Conservation (phyloP, 129 eudicot species). For the Kitagawia praeruptora region DNA sequence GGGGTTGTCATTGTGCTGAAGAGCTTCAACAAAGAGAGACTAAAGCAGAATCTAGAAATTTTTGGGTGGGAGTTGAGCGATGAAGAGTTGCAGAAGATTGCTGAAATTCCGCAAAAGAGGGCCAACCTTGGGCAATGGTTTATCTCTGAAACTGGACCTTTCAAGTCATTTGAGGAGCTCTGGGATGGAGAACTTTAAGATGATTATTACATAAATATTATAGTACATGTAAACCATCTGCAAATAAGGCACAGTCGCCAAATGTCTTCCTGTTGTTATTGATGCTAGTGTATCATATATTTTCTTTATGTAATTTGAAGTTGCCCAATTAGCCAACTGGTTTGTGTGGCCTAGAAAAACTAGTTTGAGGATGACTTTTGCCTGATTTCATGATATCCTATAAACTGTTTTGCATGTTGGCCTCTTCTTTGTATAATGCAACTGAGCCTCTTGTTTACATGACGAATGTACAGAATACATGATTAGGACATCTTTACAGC, state of each 20-base stretch:
- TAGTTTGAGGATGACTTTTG: background rate
- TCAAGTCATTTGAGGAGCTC: background rate
- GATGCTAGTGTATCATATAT: background rate
- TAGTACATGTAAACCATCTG: too few relatives aligned
- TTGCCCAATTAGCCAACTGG: background rate
- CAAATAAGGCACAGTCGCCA: background rate
- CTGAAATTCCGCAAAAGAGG: slow-evolving; percentile 10
- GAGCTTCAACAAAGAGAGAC: slow-evolving; percentile 27
- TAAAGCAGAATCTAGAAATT: slow-evolving; percentile 17
- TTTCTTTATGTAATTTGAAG: background rate
- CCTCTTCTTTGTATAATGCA: background rate
- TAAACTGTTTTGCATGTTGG: background rate
- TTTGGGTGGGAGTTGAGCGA: slow-evolving; percentile 16
- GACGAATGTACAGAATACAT: too few relatives aligned
- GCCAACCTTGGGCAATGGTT: background rate
- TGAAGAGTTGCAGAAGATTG: slow-evolving; percentile 8
- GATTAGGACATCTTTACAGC: too few relatives aligned
- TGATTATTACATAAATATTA: background rate
- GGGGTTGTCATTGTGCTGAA: slow-evolving; percentile 15
- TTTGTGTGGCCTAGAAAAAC: background rate
- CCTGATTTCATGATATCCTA: background rate
- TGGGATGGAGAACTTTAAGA: background rate
- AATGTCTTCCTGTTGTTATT: background rate
- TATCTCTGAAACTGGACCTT: background rate
- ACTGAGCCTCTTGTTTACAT: background rate